Evolutionary conservation across 2,329 filamentous ascomycete genomes (phyloP), one percentile per base, ranked within the genome.

Genomic region (Ophiostoma populinum): DNA sequence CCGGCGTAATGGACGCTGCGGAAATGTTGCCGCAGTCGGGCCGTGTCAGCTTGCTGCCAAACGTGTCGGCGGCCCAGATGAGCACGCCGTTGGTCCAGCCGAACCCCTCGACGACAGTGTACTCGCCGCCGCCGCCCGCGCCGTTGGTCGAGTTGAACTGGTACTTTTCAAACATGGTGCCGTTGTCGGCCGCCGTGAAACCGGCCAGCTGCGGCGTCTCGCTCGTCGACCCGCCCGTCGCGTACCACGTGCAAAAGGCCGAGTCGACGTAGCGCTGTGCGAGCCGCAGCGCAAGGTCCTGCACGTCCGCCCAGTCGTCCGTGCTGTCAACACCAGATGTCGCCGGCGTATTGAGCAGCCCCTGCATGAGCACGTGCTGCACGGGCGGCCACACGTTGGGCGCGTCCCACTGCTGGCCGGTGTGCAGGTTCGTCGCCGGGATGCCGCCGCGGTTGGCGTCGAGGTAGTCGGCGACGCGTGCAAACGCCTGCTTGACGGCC

Each of bases 131-230:
- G 6, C 69, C 57, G 19, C 75, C 75, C 2, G 67, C 70, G 1
- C 62, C 65, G 42, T 75, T 73, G 30, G 63, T 70, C 7, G 65
- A 54, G 38, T 65, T 66, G 43, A 75, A 69, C 10, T 57, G 59
- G 47, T 79, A 79, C 58, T 79, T 79, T 51, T 80, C 75, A 48
- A 79, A 80, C 59, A 80, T 78, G 49, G 67, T 69, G 16, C 75
- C 75, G 7, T 53, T 52, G 15, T 59, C 54, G 6, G 55, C 45
- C 2, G 56, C 46, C 0, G 52, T 46, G 1, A 67, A 49, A 1
- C 65, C 65, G 12, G 51, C 49, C 36, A 74, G 56, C 49, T 59
- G 64, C 20, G 64, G 65, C 27, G 57, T 62, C 42, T 58, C 52
- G 9, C 57, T 56, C 0, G 72, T 77, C 3, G 64, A 61, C 4